These are phyloP conservation scores for Fusarium sp. DNA, from an alignment of 2,329 filamentous ascomycete species.

Conservation along the genomic window DNA sequence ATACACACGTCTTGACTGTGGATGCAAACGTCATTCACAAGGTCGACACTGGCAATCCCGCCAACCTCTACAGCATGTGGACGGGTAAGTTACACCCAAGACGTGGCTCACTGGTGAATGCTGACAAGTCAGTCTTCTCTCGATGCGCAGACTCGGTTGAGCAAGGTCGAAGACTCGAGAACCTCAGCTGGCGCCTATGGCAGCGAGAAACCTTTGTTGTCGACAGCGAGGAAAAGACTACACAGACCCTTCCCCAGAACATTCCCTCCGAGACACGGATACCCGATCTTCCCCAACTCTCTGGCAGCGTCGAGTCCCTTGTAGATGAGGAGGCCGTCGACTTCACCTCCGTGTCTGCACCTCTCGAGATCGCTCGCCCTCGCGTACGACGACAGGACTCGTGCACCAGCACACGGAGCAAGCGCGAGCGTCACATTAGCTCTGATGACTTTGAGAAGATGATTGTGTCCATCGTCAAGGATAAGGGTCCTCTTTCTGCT, in stretches of 20 bases:
- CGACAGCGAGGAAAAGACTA: constrained; percentile 74
- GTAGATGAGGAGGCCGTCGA: constrained; percentile 76
- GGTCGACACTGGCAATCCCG: constrained; percentile 91
- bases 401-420: constrained; percentile 75
- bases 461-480: constrained; percentile 91
- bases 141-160: constrained; percentile 95
- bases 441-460: constrained; percentile 93
- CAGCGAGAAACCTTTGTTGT: constrained; percentile 79
- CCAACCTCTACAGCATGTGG: constrained; percentile 97
- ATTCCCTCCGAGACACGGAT: constrained; percentile 59
- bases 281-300: constrained; percentile 76
- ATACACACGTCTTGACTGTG: constrained; percentile 89
- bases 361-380: constrained; percentile 72
- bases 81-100: constrained; percentile 75
- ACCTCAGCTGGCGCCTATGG: constrained; percentile 96
- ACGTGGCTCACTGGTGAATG: constrained; percentile 18
- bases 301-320: constrained; percentile 81
- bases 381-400: constrained; percentile 79
- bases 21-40: constrained; percentile 93
- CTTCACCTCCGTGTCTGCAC: constrained; percentile 64
- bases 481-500: constrained; percentile 72
- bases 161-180: constrained; percentile 91
- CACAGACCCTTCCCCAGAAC: constrained; percentile 62
- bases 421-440: constrained; percentile 91
- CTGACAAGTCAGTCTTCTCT: constrained; percentile 79